These are phyloP conservation scores for Beauveria bassiana DNA, from an alignment of 2,329 filamentous ascomycete species.

Conservation along the genomic window DNA sequence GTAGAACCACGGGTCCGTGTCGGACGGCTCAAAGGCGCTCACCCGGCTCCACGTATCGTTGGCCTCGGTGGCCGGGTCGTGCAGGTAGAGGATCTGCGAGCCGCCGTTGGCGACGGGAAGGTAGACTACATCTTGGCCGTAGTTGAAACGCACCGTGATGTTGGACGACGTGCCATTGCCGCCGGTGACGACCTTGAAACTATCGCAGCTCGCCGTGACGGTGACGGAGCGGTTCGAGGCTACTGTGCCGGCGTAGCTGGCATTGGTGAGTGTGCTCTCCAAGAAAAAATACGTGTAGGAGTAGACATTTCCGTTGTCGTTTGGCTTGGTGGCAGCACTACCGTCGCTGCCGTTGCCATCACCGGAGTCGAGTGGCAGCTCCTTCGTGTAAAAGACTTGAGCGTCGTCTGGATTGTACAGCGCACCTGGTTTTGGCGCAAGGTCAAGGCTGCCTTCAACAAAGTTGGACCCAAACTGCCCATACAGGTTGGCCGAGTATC, in stretches of 20 bases:
- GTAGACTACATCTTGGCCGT: slow-evolving; percentile 14
- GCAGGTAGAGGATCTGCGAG: slow-evolving; percentile 31
- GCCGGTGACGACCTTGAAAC: slow-evolving; percentile 23
- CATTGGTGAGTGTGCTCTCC: slow-evolving; percentile 7
- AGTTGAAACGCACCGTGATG: slow-evolving; percentile 21
- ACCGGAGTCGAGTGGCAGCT: not conserved
- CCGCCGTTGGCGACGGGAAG: slow-evolving; percentile 23
- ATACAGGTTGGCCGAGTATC: slow-evolving; percentile 19
- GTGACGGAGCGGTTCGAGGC: slow-evolving; percentile 27
- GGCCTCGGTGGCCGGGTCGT: slow-evolving; percentile 19
- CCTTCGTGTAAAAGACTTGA: slow-evolving; percentile 24
- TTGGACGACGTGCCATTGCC: slow-evolving; percentile 22
- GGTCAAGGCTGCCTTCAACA: slow-evolving; percentile 13
- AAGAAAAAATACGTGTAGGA: not conserved
- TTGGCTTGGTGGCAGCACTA: not conserved
- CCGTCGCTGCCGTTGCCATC: not conserved
- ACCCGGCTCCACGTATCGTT: slow-evolving; percentile 22
- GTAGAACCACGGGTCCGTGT: slow-evolving; percentile 32
- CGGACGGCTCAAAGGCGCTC: slow-evolving; percentile 30
- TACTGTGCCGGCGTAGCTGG: slow-evolving; percentile 17
- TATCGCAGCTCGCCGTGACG: slow-evolving; percentile 21
- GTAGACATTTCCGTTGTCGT: slow-evolving; percentile 15
- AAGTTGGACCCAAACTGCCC: slow-evolving; percentile 29
- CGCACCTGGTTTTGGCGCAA: slow-evolving; percentile 22
- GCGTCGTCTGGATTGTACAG: slow-evolving; percentile 24